A percentile compares a stretch with the other conserved stretches of the same genome.
phyloP scores from a whole-genome alignment of 768 basidiomycete species.

The Tylopilus plumbeoviolaceoides region DNA sequence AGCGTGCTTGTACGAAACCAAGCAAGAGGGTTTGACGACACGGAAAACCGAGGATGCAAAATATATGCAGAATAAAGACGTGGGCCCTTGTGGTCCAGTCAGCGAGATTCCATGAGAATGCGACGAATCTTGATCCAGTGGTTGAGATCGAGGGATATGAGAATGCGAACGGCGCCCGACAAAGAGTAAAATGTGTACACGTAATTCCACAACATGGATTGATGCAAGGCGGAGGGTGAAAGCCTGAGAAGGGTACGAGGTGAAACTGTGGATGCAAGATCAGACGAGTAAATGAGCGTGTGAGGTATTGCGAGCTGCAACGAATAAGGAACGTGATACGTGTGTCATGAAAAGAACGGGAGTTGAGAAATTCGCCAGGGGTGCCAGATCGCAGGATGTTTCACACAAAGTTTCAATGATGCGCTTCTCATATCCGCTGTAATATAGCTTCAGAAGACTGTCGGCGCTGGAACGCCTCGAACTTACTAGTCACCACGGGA shows the following conservation, averaged over 20 bases:
- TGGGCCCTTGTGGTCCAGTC: not conserved
- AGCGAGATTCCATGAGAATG: not conserved
- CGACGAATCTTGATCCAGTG: not conserved
- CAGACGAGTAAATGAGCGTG: constrained; percentile 11
- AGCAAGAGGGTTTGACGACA: not conserved
- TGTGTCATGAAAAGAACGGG: not conserved
- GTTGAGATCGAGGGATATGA: constrained; percentile 4
- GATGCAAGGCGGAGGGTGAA: constrained; percentile 19
- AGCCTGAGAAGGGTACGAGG: constrained; percentile 10
- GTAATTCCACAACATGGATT: constrained; percentile 31
- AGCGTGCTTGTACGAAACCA: not conserved
- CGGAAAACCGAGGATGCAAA: too few relatives aligned
- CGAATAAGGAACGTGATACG: constrained; percentile 17
- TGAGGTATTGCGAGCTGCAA: not conserved
- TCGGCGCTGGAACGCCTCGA: not conserved
- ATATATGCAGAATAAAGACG: constrained; percentile 24
- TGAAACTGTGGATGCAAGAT: constrained; percentile 3
- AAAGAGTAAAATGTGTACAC: constrained; percentile 24
- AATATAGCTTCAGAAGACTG: not conserved
- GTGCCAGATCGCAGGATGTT: constrained; percentile 3
- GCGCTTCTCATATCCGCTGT: not conserved
- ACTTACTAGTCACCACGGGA: constrained; percentile 9
- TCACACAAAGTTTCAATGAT: constrained; percentile 6
- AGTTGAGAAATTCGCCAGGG: not conserved
- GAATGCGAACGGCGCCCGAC: constrained; percentile 13